A percentile compares a stretch with the other conserved stretches of the same genome.
Conservation (phyloP, 2,329 filamentous ascomycete genomes). For the Trematosphaeria pertusa region DNA sequence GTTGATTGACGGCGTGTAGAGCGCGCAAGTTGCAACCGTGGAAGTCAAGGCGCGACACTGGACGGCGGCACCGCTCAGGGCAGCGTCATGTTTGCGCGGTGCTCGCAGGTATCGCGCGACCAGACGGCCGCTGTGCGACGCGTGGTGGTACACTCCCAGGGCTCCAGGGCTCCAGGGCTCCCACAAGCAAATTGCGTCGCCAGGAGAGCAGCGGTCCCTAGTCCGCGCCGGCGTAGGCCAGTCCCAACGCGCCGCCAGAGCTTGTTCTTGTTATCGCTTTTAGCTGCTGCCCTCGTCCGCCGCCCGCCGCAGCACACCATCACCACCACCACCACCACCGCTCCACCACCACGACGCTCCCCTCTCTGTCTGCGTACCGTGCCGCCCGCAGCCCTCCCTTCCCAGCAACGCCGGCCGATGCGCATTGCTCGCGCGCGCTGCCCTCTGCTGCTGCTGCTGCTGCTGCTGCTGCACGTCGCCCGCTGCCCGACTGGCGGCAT, state of each 20-base stretch:
- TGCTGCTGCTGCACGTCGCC: too few relatives aligned
- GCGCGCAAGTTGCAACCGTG: too few relatives aligned
- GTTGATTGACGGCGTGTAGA: too few relatives aligned
- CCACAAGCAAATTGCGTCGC: conserved; percentile 14
- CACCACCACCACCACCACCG: not conserved
- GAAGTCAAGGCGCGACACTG: too few relatives aligned
- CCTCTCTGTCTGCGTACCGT: not conserved
- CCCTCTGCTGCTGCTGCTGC: too few relatives aligned
- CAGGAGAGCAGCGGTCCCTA: conserved; percentile 6
- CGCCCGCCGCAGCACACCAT: not conserved
- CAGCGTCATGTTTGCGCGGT: conserved; percentile 1
- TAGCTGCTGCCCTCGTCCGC: not conserved
- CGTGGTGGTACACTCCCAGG: conserved; percentile 14
- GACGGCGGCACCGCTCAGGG: not conserved
- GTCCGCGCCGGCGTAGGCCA: conserved; percentile 14
- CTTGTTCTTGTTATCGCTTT: conserved; percentile 12
- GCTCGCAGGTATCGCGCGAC: not conserved
- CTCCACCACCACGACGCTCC: not conserved
- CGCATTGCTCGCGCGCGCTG: not conserved
- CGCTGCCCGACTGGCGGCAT: conserved; percentile 17
- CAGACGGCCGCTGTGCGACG: conserved; percentile 14
- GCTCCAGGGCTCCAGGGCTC: too few relatives aligned
- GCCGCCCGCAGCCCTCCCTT: not conserved
- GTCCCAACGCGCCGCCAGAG: conserved; percentile 8
- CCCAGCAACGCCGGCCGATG: not conserved